Evolutionary conservation across 2,329 filamentous ascomycete species (phyloP).

Genomic region (Dactylellina drechsleri): DNA sequence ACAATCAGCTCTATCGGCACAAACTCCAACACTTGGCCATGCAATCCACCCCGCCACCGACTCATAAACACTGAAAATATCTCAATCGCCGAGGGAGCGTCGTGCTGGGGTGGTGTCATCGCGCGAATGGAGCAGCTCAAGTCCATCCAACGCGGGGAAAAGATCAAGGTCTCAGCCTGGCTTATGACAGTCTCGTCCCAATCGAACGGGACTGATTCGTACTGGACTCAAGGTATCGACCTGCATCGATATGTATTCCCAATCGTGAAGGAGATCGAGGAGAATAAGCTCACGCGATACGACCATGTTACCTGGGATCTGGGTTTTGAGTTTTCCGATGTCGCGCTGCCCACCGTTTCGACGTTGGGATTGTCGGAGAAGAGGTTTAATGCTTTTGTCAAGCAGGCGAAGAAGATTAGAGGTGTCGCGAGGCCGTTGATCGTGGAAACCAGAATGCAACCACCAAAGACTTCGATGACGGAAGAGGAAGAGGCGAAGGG

Average conservation of each 20-base stretch:
- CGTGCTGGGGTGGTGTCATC: slow-evolving; percentile 59
- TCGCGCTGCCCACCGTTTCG: slow-evolving; percentile 58
- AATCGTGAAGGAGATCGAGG: slow-evolving; percentile 57
- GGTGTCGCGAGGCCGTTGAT: slow-evolving; percentile 58
- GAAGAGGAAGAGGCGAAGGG: slow-evolving; percentile 56
- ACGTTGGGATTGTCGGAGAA: slow-evolving; percentile 58
- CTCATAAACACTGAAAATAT: slow-evolving; percentile 59
- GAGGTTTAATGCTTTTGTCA: slow-evolving; percentile 58
- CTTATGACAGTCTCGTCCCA: slow-evolving; percentile 59
- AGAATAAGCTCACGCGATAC: slow-evolving; percentile 43
- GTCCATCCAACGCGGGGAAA: slow-evolving; percentile 53
- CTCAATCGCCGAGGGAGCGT: slow-evolving; percentile 57
- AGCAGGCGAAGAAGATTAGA: slow-evolving; percentile 58
- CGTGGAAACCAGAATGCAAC: slow-evolving; percentile 58
- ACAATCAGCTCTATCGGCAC: slow-evolving; percentile 58
- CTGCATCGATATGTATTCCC: slow-evolving; percentile 58
- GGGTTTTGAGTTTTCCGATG: slow-evolving; percentile 59
- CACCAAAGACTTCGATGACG: slow-evolving; percentile 40
- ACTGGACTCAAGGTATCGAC: slow-evolving; percentile 59
- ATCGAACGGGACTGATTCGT: slow-evolving; percentile 58
- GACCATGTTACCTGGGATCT: slow-evolving; percentile 56
- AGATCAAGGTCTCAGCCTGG: slow-evolving; percentile 58
- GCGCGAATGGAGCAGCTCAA: slow-evolving; percentile 56
- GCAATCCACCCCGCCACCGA: slow-evolving; percentile 58
- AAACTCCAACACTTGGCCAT: slow-evolving; percentile 59